Evolutionary conservation across 2,329 filamentous ascomycete species (phyloP).

Genomic region (Alternaria triticimaculans): DNA sequence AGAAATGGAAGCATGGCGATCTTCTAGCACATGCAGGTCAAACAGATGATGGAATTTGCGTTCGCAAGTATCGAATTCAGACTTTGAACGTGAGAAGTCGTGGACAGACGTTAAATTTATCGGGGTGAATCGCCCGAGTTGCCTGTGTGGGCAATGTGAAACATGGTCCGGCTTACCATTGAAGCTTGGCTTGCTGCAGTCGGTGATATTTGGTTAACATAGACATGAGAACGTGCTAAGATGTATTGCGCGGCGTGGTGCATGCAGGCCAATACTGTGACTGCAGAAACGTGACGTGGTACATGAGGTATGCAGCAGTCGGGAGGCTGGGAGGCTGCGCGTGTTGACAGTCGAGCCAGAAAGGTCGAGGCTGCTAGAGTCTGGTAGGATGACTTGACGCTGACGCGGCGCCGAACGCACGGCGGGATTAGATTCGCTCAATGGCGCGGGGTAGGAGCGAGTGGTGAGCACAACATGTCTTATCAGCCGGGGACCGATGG

Average conservation of each 20-base stretch:
- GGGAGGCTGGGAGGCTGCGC: not conserved
- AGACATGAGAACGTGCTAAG: not conserved
- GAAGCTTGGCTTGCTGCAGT: not conserved
- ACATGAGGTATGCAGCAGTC: not conserved
- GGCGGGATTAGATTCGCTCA: not conserved
- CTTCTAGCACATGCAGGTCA: not conserved
- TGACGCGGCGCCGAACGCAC: constrained; percentile 8
- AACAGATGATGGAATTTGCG: not conserved
- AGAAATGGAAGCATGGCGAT: not conserved
- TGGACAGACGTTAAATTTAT: not conserved
- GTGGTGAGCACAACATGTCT: constrained; percentile 4
- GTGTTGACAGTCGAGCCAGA: not conserved
- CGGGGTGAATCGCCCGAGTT: not conserved
- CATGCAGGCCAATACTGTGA: not conserved
- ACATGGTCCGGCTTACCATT: not conserved
- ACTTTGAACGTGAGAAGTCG: not conserved
- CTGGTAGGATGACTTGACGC: constrained; percentile 1
- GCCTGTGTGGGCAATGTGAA: not conserved
- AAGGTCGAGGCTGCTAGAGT: not conserved
- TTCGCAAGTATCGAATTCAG: not conserved
- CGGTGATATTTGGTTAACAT: not conserved
- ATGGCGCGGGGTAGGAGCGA: constrained; percentile 7
- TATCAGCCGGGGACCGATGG: constrained; percentile 3
- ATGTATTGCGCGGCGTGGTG: not conserved
- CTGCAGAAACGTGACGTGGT: not conserved